Conservation (phyloP, 371 early-diverging fungal genomes). For the Mortierella sp. region DNA sequence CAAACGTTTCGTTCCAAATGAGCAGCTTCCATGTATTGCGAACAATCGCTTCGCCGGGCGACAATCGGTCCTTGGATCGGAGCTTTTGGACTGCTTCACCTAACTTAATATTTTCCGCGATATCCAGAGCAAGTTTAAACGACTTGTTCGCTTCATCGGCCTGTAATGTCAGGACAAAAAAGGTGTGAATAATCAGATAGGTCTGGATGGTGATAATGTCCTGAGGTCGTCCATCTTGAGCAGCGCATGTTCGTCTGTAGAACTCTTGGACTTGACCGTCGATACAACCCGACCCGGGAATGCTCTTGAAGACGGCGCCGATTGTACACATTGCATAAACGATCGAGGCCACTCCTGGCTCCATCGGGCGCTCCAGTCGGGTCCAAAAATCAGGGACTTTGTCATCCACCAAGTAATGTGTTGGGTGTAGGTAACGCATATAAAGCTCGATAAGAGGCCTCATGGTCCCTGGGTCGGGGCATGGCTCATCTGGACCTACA, state of each 20-base stretch:
- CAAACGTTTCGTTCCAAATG: slow-evolving; percentile 25
- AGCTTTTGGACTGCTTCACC: slow-evolving; percentile 21
- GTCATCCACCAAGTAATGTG: slow-evolving; percentile 31
- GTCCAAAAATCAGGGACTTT: slow-evolving; percentile 35
- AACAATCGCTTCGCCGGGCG: slow-evolving; percentile 17
- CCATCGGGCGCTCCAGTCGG: slow-evolving; percentile 31
- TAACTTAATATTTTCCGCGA: slow-evolving; percentile 24
- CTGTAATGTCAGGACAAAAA: slow-evolving; percentile 15
- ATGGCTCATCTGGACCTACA: not conserved
- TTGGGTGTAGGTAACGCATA: slow-evolving; percentile 32
- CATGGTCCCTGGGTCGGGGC: slow-evolving; percentile 15
- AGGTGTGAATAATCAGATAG: slow-evolving; percentile 25
- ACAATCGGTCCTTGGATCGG: slow-evolving; percentile 5
- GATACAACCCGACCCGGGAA: slow-evolving; percentile 3
- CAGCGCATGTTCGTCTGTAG: slow-evolving; percentile 8
- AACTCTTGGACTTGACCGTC: slow-evolving; percentile 23
- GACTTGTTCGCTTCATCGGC: not conserved
- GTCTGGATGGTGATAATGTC: slow-evolving; percentile 30
- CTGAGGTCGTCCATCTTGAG: slow-evolving; percentile 11
- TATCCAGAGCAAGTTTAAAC: not conserved
- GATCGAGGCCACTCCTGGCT: slow-evolving; percentile 22
- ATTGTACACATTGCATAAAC: slow-evolving; percentile 50
- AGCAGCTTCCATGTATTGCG: slow-evolving; percentile 41
- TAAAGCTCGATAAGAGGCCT: slow-evolving; percentile 29
- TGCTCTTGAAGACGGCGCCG: slow-evolving; percentile 22